Base-by-base conservation (phyloP, 1,284 basidiomycete genomes). In the Quambalaria eucalypti region DNA sequence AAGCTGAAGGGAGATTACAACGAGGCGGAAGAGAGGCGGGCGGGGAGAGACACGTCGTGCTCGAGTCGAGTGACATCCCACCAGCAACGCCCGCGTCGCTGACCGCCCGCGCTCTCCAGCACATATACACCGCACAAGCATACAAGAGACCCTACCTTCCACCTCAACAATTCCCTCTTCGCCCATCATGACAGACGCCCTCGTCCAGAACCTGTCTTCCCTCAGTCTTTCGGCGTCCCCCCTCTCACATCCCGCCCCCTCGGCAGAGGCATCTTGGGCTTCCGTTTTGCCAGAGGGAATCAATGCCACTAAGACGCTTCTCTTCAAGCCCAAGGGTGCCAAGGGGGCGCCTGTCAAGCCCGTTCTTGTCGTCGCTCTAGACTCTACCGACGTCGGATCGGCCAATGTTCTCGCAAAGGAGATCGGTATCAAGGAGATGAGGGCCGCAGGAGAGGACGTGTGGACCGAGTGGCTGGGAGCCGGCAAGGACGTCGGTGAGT, bases 321-420 rank as follows among this genome's bases (percentile, higher is more conserved):
- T 90, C 52, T 90, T 87, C 82, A 90, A 90, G 73, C 88, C 88
- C 33, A 90, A 90, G 78, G 90, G 90, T 1, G 87, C 90, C 48
- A 95, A 95, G 78, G 82, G 83, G 0, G 89, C 87, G 5, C 84
- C 83, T 26, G 84, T 89, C 1, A 82, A 88, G 54, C 91, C 90
- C 6, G 82, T 96, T 51, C 25, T 58, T 7, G 85, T 93, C 57
- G 82, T 96, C 71, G 88, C 89, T 7, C 42, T 46, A 4, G 42
- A 46, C 6, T 46, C 42, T 2, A 46, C 42, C 16, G 42, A 46
- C 25, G 42, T 46, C 12, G 86, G 88, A 0, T 46, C 42, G 5
- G 19, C 42, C 21, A 50, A 49, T n/a, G 82, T 85, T 8, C 82
- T 95, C 60, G 88, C 83, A 42, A 88, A 87, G 78, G 85, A 85